These are phyloP conservation scores for Hypoxylon sp. DNA, from an alignment of 2,329 filamentous ascomycete genomes.

Conservation along the genomic window DNA sequence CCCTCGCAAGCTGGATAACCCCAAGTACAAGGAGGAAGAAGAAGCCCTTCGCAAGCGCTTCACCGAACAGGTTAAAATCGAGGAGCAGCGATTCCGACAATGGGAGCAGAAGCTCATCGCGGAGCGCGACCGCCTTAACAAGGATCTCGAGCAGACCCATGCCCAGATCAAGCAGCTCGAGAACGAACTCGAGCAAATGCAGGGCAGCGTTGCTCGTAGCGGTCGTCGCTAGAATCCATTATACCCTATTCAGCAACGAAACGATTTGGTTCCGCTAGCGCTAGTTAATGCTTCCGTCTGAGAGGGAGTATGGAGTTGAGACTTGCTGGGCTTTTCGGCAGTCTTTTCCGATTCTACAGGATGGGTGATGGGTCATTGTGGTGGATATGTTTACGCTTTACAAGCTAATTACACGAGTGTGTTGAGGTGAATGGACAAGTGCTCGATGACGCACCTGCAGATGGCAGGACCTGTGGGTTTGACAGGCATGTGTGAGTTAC, in stretches of 20 bases:
- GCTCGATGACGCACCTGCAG: constrained; percentile 24
- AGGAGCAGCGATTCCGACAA: constrained; percentile 98
- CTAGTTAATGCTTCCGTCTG: constrained; percentile 47
- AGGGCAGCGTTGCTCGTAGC: constrained; percentile 90
- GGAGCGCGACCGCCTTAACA: constrained; percentile 98
- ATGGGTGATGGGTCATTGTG: constrained; percentile 43
- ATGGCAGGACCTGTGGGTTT: constrained; percentile 28
- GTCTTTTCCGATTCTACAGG: constrained; percentile 43
- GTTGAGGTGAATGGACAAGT: constrained; percentile 34
- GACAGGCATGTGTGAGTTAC: constrained; percentile 39
- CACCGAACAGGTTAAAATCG: constrained; percentile 99
- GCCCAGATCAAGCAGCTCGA: constrained; percentile 94
- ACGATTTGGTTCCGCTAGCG: constrained; percentile 43
- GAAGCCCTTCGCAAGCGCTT: constrained; percentile 98
- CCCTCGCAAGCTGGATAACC: constrained; percentile 98
- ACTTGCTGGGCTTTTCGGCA: constrained; percentile 33
- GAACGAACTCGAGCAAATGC: constrained; percentile 92
- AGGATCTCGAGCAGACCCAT: constrained; percentile 98
- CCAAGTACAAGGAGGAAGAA: constrained; percentile 99
- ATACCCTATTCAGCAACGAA: constrained; percentile 46
- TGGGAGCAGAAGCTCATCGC: constrained; percentile 99
- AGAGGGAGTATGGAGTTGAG: constrained; percentile 49
- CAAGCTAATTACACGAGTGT: constrained; percentile 54
- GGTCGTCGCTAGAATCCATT: constrained; percentile 80
- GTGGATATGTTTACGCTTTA: constrained; percentile 55